Percentiles rank a stretch among this genome's conserved stretches.
phyloP scores from a whole-genome alignment of 2,329 filamentous ascomycete genomes.

The Xylaria sp. region DNA sequence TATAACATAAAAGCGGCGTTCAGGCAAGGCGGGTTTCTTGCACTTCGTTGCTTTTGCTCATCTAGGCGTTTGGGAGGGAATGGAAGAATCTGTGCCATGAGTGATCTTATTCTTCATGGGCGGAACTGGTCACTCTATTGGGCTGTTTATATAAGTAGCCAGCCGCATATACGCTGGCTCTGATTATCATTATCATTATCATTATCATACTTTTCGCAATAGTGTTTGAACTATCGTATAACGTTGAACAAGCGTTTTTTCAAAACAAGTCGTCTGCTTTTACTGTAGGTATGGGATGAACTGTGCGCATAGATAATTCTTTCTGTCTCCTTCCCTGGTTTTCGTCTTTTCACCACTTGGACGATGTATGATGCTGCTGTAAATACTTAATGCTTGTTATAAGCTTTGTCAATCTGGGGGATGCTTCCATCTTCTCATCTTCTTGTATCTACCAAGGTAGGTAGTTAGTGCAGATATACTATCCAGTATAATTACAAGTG shows the following conservation, averaged over 20 bases:
- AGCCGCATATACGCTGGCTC: conserved; percentile 40
- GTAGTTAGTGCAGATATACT: too few relatives aligned
- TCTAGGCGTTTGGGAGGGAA: conserved; percentile 41
- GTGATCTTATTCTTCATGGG: conserved; percentile 32
- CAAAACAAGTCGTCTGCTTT: not conserved
- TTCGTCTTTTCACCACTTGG: not conserved
- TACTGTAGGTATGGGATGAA: too few relatives aligned
- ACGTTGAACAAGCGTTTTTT: not conserved
- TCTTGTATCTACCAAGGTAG: not conserved
- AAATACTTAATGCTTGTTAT: not conserved
- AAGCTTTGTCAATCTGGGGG: not conserved
- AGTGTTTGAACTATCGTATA: conserved; percentile 8
- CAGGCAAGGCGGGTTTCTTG: conserved; percentile 41
- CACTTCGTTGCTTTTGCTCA: conserved; percentile 40
- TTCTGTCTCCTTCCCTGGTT: not conserved
- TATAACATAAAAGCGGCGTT: conserved; percentile 60
- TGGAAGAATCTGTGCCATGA: conserved; percentile 33
- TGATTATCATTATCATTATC: not conserved
- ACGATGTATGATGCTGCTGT: not conserved
- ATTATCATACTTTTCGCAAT: not conserved
- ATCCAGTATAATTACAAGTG: too few relatives aligned
- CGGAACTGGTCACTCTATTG: conserved; percentile 34
- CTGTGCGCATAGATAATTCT: not conserved
- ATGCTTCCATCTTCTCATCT: too few relatives aligned
- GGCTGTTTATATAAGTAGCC: conserved; percentile 42